These are phyloP conservation scores for Noccaea caerulescens DNA, from an alignment of 345 rosid species.

Conservation along the genomic window DNA sequence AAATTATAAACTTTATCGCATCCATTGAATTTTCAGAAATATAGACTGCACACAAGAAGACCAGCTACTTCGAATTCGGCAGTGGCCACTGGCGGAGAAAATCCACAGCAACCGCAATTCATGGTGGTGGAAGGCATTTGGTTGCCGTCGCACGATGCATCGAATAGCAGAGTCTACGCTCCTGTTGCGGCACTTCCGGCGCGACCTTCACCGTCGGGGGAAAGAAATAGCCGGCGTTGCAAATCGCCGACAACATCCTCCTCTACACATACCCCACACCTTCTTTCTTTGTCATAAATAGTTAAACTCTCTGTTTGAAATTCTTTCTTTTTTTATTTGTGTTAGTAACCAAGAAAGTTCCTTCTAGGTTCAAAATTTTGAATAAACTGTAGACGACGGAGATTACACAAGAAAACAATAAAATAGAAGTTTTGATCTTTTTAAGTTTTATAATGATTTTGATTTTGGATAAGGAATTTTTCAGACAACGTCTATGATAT, in stretches of 20 bases:
- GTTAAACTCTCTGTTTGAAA: background rate
- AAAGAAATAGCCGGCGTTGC: conserved; percentile 52
- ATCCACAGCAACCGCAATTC: conserved; percentile 67
- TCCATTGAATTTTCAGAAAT: conserved; percentile 59
- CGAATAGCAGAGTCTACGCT: conserved; percentile 50
- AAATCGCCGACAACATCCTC: conserved; percentile 71
- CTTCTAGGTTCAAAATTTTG: conserved; percentile 4
- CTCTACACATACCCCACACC: conserved; percentile 62
- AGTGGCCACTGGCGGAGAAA: conserved; percentile 36
- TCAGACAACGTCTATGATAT: too few relatives aligned
- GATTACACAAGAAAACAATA: background rate
- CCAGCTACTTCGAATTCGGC: conserved; percentile 52
- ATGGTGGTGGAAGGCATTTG: conserved; percentile 89
- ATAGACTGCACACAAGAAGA: conserved; percentile 81
- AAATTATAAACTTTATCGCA: background rate
- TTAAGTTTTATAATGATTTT: background rate
- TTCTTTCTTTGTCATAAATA: conserved; percentile 43
- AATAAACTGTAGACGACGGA: conserved; percentile 24
- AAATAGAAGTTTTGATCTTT: background rate
- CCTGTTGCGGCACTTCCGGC: conserved; percentile 55
- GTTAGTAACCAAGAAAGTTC: conserved; percentile 20
- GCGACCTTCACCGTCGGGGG: conserved; percentile 51
- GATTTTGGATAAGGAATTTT: background rate
- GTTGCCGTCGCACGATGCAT: conserved; percentile 57
- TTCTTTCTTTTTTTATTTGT: conserved; percentile 9